phyloP scores from a whole-genome alignment of 1,284 basidiomycete species.

The Puccinia brachypodii region DNA sequence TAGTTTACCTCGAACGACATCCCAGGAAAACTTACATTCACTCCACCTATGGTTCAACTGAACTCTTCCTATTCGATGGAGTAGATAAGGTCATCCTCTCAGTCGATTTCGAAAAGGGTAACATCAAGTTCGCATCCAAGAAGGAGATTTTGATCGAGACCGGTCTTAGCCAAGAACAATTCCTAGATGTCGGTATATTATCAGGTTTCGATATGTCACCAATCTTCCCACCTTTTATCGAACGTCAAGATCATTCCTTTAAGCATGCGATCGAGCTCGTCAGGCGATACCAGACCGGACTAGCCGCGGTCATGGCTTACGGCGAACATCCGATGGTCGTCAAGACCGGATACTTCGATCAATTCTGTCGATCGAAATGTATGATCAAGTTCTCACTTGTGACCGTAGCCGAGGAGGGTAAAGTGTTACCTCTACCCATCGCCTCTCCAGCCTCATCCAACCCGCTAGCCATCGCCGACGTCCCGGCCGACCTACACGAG shows the following conservation, averaged over 20 bases:
- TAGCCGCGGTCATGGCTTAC: constrained; percentile 44
- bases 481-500: constrained; percentile 87
- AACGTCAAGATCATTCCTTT: constrained; percentile 70
- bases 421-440: constrained; percentile 81
- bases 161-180: constrained; percentile 78
- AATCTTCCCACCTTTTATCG: constrained; percentile 73
- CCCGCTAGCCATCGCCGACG: constrained; percentile 65
- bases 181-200: constrained; percentile 88
- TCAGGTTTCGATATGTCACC: constrained; percentile 84
- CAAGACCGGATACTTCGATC: constrained; percentile 73
- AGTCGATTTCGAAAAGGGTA: constrained; percentile 64
- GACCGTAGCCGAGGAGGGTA: constrained; percentile 79
- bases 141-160: constrained; percentile 73
- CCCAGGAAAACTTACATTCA: constrained; percentile 84
- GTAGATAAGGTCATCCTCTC: constrained; percentile 85
- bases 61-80: constrained; percentile 79
- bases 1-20: constrained; percentile 92
- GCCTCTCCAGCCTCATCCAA: constrained; percentile 64
- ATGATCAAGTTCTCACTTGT: constrained; percentile 93
- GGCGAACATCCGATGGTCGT: constrained; percentile 72
- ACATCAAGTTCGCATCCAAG: constrained; percentile 84
- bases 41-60: constrained; percentile 85
- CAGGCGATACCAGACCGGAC: constrained; percentile 58
- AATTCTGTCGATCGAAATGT: constrained; percentile 82
- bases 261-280: constrained; percentile 84